Evolutionary conservation across 2,329 filamentous ascomycete species (phyloP).

Genomic region (Cadophora sp.): DNA sequence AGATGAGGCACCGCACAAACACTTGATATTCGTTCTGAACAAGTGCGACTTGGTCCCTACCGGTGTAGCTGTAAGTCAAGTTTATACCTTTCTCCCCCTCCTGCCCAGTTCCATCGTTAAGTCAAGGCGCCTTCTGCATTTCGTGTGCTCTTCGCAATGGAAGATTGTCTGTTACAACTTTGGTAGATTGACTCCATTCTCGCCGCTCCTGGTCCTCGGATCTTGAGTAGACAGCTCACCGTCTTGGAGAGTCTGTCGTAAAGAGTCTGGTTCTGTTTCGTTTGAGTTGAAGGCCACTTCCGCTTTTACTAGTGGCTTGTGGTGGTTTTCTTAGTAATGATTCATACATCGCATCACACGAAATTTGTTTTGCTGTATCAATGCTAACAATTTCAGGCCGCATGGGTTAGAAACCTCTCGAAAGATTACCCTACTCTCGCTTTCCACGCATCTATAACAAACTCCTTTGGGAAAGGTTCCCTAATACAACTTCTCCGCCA

Average conservation of each 20-base stretch:
- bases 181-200: conserved; percentile 89
- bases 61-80: conserved; percentile 87
- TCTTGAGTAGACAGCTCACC: conserved; percentile 74
- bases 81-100: conserved; percentile 27
- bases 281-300: conserved; percentile 96
- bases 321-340: conserved; percentile 98
- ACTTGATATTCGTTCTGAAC: conserved; percentile 87
- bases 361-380: conserved; percentile 37
- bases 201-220: conserved; percentile 68
- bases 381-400: conserved; percentile 66
- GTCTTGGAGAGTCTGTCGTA: conserved; percentile 86
- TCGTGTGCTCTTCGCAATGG: conserved; percentile 67
- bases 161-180: conserved; percentile 96
- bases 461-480: conserved; percentile 95
- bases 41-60: conserved; percentile 95
- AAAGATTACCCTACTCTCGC: conserved; percentile 94
- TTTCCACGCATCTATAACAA: conserved; percentile 93
- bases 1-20: conserved; percentile 95
- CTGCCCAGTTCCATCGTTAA: conserved; percentile 67
- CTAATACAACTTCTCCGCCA: conserved; percentile 91
- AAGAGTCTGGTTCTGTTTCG: conserved; percentile 75
- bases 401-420: conserved; percentile 88
- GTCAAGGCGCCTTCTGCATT: conserved; percentile 81
- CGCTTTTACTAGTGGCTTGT: conserved; percentile 65
- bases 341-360: conserved; percentile 72